phyloP scores from a whole-genome alignment of 225 moss, liverwort and hornwort species.

The Polytrichum commune region DNA sequence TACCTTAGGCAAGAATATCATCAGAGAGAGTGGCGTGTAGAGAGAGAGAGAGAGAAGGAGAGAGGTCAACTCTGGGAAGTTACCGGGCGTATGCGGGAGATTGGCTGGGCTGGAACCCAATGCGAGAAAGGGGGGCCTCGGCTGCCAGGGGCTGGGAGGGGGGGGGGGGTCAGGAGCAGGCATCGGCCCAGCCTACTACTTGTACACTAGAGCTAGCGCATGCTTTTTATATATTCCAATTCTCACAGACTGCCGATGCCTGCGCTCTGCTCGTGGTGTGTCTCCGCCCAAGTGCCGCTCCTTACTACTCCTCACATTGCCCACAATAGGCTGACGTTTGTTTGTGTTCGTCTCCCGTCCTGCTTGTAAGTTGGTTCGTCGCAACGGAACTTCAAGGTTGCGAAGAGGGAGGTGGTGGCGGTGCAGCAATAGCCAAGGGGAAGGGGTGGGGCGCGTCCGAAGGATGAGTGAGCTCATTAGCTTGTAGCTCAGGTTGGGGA shows the following conservation, averaged over 20 bases:
- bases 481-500: too few species aligned
- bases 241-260: slow-evolving; percentile 51
- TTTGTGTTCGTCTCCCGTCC: neutral
- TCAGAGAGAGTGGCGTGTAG: too few species aligned
- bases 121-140: slow-evolving; percentile 40
- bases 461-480: too few species aligned
- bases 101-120: slow-evolving; percentile 24
- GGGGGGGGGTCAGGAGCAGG: slow-evolving; percentile 1
- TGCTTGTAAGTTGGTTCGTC: neutral
- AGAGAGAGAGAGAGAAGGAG: too few species aligned
- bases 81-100: neutral
- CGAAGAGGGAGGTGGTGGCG: too few species aligned
- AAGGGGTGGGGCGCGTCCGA: too few species aligned
- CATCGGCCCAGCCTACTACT: neutral
- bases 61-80: slow-evolving; percentile 42
- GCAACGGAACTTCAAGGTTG: too few species aligned
- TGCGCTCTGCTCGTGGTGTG: neutral
- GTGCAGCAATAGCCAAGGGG: too few species aligned
- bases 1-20: too few species aligned
- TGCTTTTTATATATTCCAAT: slow-evolving; percentile 22
- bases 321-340: neutral
- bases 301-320: neutral
- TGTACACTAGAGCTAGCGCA: neutral
- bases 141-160: slow-evolving; percentile 13
- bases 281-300: neutral